Conservation (phyloP, 2,329 filamentous ascomycete species). For the Ilyonectria sp. region DNA sequence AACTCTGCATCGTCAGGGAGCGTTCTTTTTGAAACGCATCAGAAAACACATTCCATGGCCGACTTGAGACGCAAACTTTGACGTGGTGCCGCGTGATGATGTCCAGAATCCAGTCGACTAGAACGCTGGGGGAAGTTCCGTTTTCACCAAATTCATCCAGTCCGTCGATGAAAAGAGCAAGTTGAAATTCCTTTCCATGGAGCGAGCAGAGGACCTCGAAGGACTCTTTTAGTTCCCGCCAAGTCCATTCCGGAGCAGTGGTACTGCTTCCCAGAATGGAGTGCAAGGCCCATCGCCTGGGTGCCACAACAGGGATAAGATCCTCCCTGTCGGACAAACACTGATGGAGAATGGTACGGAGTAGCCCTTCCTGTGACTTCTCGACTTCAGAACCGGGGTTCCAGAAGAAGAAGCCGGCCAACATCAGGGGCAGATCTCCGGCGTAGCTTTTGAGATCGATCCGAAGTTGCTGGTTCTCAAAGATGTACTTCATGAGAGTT, state of each 20-base stretch:
- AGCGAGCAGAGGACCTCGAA: conserved; percentile 4
- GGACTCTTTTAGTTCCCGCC: conserved; percentile 6
- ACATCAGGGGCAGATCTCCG: neutral
- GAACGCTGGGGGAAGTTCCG: neutral
- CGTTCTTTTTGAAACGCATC: neutral
- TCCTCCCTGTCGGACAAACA: neutral
- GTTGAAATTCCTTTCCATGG: neutral
- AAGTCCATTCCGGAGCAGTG: neutral
- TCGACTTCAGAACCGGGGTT: neutral
- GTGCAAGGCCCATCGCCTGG: neutral
- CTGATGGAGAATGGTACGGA: conserved; percentile 1
- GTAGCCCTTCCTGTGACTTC: conserved; percentile 3
- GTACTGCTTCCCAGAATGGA: neutral
- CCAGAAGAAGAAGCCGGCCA: conserved; percentile 13
- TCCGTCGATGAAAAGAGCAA: conserved; percentile 13
- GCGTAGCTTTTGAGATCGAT: neutral
- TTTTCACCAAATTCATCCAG: conserved; percentile 5
- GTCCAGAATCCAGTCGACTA: neutral
- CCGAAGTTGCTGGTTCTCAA: neutral
- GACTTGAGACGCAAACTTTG: conserved; percentile 10
- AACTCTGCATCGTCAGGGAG: conserved; percentile 5
- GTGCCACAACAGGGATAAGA: neutral
- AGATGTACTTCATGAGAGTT: conserved; percentile 12
- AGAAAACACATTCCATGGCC: conserved; percentile 7
- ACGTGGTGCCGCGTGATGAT: neutral